These are phyloP conservation scores for Barnettozyma populi DNA, from an alignment of 805 yeast species.

Conservation along the genomic window DNA sequence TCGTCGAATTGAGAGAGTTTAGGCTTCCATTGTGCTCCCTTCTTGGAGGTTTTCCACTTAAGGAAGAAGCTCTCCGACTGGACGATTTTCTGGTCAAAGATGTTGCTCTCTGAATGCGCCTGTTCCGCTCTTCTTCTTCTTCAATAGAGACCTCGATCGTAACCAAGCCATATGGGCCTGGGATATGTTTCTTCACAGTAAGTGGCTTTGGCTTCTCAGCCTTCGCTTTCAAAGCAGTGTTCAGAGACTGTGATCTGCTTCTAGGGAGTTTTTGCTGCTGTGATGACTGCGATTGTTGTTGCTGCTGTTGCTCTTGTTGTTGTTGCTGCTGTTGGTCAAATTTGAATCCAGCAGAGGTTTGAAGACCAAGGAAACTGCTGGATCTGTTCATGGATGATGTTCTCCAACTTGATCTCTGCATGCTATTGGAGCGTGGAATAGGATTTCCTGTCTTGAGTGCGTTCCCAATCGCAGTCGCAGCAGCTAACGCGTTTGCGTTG, in stretches of 20 bases:
- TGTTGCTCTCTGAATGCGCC: slow-evolving; percentile 2
- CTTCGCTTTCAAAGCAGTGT: slow-evolving; percentile 1
- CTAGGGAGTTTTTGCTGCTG: slow-evolving; percentile 14
- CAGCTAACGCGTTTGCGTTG: slow-evolving; percentile 53
- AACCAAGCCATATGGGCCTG: slow-evolving; percentile 67
- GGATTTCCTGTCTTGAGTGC: slow-evolving; percentile 34
- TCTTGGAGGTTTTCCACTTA: not conserved
- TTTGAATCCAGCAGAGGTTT: slow-evolving; percentile 13
- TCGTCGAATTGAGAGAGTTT: slow-evolving; percentile 9
- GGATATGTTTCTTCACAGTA: slow-evolving; percentile 64
- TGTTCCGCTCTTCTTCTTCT: slow-evolving; percentile 18
- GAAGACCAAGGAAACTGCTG: slow-evolving; percentile 21
- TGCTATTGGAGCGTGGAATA: slow-evolving; percentile 26
- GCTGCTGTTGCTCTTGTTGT: slow-evolving; percentile 9
- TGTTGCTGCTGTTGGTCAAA: slow-evolving; percentile 5
- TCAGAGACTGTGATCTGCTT: slow-evolving; percentile 17
- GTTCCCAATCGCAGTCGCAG: slow-evolving; percentile 52
- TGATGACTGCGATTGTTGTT: slow-evolving; percentile 6
- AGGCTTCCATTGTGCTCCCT: slow-evolving; percentile 7
- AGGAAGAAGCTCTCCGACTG: not conserved
- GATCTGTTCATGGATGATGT: slow-evolving; percentile 12
- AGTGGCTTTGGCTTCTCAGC: slow-evolving; percentile 26
- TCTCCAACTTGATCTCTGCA: slow-evolving; percentile 15
- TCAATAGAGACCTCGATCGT: slow-evolving; percentile 61
- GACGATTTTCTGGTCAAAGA: slow-evolving; percentile 2